A percentile compares a stretch with the other conserved stretches of the same genome.
phyloP scores from a whole-genome alignment of 306 rosid genomes.

The Alnus rubra region DNA sequence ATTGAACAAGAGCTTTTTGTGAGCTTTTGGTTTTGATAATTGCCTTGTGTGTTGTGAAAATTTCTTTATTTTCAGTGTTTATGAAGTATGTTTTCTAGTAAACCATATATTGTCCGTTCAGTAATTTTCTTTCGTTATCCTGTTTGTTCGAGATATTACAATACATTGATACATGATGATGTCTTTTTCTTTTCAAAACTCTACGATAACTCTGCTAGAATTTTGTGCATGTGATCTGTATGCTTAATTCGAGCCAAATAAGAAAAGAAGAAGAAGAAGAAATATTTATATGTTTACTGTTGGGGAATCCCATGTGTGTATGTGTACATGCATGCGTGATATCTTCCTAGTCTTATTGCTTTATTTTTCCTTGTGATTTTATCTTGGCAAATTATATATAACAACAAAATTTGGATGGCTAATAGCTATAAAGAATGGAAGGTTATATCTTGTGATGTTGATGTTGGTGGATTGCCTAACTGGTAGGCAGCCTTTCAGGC shows the following conservation, averaged over 20 bases:
- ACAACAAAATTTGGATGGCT: conserved; percentile 8
- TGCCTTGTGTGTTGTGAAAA: neutral
- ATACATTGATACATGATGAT: neutral
- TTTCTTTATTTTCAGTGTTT: neutral
- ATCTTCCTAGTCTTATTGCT: conserved; percentile 23
- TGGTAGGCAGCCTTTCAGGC: conserved; percentile 16
- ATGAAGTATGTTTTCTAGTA: neutral
- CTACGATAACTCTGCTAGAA: neutral
- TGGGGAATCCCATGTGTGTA: conserved; percentile 13
- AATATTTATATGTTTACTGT: neutral
- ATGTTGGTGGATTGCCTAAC: neutral
- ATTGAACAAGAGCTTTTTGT: neutral
- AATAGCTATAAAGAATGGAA: neutral
- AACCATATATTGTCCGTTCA: neutral
- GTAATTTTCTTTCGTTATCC: neutral
- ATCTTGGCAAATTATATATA: neutral
- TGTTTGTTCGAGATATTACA: neutral
- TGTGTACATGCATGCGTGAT: neutral
- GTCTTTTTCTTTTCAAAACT: neutral
- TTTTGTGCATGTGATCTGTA: conserved; percentile 7
- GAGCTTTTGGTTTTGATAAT: conserved; percentile 11
- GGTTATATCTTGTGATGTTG: neutral
- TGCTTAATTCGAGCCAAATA: neutral
- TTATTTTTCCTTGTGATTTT: neutral
- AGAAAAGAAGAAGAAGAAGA: neutral